Conservation (phyloP, 176 grass and related monocot species). For the Thinopyrum elongatum region DNA sequence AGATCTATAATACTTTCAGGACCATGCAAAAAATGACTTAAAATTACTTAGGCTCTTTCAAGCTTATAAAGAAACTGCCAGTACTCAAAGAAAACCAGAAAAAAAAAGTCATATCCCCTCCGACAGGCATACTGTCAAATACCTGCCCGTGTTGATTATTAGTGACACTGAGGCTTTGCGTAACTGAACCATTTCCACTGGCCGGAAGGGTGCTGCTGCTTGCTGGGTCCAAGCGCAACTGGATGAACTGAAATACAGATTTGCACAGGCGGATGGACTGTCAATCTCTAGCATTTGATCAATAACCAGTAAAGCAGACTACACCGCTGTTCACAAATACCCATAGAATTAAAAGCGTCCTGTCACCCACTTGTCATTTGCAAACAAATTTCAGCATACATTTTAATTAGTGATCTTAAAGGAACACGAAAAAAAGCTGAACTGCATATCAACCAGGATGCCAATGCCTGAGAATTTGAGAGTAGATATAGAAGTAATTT, state of each 20-base stretch:
- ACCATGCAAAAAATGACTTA: neutral
- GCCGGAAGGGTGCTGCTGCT: conserved; percentile 73
- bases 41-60: conserved; percentile 6
- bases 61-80: neutral
- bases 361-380: neutral
- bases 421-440: neutral
- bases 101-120: neutral
- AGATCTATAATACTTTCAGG: conserved; percentile 17
- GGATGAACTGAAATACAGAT: conserved; percentile 74
- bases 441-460: neutral
- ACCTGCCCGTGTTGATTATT: conserved; percentile 97
- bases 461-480: neutral
- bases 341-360: neutral
- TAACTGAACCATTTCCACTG: conserved; percentile 64
- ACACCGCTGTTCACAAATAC: neutral
- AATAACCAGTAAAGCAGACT: neutral
- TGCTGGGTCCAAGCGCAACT: conserved; percentile 79
- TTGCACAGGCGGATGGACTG: conserved; percentile 27
- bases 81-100: conserved; percentile 2
- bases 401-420: neutral
- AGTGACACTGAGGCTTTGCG: conserved; percentile 78
- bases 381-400: neutral
- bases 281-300: neutral
- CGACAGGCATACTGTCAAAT: neutral
- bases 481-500: neutral